Base-by-base conservation (phyloP, 352 stramenopile genomes). In the Phytophthora uliginosa region DNA sequence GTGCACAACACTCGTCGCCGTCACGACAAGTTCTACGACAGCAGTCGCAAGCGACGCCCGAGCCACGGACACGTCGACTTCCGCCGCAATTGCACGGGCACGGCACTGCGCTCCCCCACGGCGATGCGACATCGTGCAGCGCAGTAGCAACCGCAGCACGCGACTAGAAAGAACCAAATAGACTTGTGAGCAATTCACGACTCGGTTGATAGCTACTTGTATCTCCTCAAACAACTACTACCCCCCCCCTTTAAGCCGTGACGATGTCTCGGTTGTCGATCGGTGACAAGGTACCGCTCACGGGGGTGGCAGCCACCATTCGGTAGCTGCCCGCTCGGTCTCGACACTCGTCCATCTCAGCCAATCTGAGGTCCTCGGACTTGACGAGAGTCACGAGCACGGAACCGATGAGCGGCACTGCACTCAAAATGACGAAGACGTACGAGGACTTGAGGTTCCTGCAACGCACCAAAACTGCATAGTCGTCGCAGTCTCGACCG, bases 311-410 rank as follows among this genome's bases (percentile, higher is more conserved):
- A 1, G 70, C 47, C 10, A 77, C 70, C 64, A 77, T 65, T 55
- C 70, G 42, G 52, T 77, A 77, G 38, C 70, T 77, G 2, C 70
- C 70, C 4, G 70, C 64, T 70, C 70, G 64, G 22, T 77, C 66
- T 15, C 70, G 70, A 51, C 58, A 77, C 36, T 77, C 64, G 15
- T 57, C 51, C 1, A 57, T 50, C 3, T 51, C 51, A 42, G 55
- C 36, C 12, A 66, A 18, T 51, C 45, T 59, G 4, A 8, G 34
- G 26, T 74, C 72, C 22, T 69, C 62, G 3, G 62, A 40, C 28
- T 50, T 69, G 54, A 75, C 73, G 56, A 82, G 83, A 13, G 81
- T 82, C 15, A 86, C 50, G 20, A 74, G 52, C 28, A 88, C 53
- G 0, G 83, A 83, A 4, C 63, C 70, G 7, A 73, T 5, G 15